phyloP scores from a whole-genome alignment of 164 flowering plant species.

The Santalum album region DNA sequence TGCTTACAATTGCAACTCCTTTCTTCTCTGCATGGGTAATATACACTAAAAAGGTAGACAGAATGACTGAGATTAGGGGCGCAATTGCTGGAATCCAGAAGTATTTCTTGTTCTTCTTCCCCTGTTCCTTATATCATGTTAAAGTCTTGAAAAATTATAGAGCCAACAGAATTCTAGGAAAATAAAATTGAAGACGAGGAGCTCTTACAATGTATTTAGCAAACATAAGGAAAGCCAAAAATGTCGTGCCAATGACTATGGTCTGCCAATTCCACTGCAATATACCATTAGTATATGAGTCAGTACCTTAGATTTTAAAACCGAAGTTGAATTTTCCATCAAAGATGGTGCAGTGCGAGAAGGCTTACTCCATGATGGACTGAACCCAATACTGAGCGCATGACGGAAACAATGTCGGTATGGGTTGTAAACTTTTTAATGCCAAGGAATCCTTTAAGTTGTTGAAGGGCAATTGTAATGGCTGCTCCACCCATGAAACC shows the following conservation, averaged over 20 bases:
- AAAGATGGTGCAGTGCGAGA: background rate
- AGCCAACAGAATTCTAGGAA: background rate
- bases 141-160: background rate
- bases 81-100: background rate
- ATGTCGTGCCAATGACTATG: constrained; percentile 56
- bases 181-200: background rate
- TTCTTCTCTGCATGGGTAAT: constrained; percentile 70
- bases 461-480: constrained; percentile 86
- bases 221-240: constrained; percentile 58
- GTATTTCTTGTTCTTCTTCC: constrained; percentile 13
- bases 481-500: constrained; percentile 99
- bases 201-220: constrained; percentile 74
- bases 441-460: constrained; percentile 92
- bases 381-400: constrained; percentile 50
- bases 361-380: constrained; percentile 66
- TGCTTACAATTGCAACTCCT: constrained; percentile 46
- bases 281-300: background rate
- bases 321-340: background rate
- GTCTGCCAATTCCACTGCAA: constrained; percentile 99
- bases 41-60: constrained; percentile 78
- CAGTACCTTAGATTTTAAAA: too few relatives aligned
- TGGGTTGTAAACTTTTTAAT: constrained; percentile 64
- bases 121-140: background rate
- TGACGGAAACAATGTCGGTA: constrained; percentile 60
- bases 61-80: constrained; percentile 7